Evolutionary conservation across 257 asterid genomes (phyloP).

Genomic region (Nyctanthes arbortristis): DNA sequence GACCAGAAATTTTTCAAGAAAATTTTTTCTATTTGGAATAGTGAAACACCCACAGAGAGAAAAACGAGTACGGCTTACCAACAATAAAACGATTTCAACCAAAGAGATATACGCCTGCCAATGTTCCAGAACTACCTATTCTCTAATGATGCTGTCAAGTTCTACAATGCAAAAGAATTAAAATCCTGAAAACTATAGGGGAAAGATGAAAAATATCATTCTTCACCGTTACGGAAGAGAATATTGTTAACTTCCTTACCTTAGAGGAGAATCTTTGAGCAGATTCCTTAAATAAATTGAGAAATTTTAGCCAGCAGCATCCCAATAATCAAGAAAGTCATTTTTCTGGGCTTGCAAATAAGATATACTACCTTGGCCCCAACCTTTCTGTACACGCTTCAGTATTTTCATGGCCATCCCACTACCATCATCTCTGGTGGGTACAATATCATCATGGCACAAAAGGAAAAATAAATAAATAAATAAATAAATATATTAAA

Average conservation of each 20-base stretch:
- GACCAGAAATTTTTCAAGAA: too few relatives aligned
- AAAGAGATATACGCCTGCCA: too few relatives aligned
- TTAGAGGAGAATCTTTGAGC: not conserved
- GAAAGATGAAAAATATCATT: conserved; percentile 1
- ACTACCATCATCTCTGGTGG: conserved; percentile 83
- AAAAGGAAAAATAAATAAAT: too few relatives aligned
- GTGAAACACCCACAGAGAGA: too few relatives aligned
- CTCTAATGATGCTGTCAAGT: too few relatives aligned
- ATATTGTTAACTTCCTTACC: conserved; percentile 16
- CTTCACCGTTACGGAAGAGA: not conserved
- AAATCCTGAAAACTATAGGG: conserved; percentile 4
- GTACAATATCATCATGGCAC: conserved; percentile 18
- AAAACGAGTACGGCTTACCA: too few relatives aligned
- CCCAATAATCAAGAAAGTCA: conserved; percentile 45
- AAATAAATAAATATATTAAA: not conserved
- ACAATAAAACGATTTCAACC: too few relatives aligned
- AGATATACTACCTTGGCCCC: conserved; percentile 72
- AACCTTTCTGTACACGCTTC: conserved; percentile 84
- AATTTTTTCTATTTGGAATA: too few relatives aligned
- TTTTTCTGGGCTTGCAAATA: conserved; percentile 36
- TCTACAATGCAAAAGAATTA: not conserved
- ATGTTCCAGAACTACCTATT: too few relatives aligned
- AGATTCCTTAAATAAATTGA: not conserved
- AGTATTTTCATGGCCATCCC: conserved; percentile 72
- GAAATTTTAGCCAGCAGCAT: conserved; percentile 28